Percentiles rank a stretch among this genome's conserved stretches.
These are phyloP conservation scores for Hortaea sp. DNA, from an alignment of 2,329 filamentous ascomycete genomes.

Conservation along the genomic window DNA sequence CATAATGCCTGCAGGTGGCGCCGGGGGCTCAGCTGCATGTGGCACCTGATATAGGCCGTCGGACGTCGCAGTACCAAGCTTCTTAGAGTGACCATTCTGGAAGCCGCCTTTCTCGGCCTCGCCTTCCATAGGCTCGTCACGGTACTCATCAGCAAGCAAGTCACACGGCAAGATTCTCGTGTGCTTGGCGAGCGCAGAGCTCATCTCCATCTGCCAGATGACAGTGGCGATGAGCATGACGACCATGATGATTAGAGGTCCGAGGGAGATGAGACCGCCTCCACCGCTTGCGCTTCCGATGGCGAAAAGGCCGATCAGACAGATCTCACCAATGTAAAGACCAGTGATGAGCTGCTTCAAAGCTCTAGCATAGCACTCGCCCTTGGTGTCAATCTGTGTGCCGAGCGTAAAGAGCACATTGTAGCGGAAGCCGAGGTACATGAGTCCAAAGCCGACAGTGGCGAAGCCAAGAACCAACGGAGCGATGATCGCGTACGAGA, in stretches of 20 bases:
- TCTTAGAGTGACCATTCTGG: background rate
- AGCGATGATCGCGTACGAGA: conserved; percentile 37
- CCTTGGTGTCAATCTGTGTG: conserved; percentile 34
- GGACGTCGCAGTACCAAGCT: background rate
- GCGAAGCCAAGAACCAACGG: conserved; percentile 37
- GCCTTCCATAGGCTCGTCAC: too few species aligned
- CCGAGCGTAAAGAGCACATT: conserved; percentile 39
- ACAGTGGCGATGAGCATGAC: conserved; percentile 30
- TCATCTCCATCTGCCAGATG: conserved; percentile 30
- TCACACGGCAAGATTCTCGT: conserved; percentile 22
- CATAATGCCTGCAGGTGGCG: conserved; percentile 5
- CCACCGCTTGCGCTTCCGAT: conserved; percentile 22
- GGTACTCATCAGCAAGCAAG: conserved; percentile 3
- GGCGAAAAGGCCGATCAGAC: conserved; percentile 37
- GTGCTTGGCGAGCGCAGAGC: conserved; percentile 21
- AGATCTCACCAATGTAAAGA: conserved; percentile 36
- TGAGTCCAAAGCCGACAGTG: conserved; percentile 31
- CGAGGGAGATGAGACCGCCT: conserved; percentile 22
- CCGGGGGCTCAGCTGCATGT: background rate
- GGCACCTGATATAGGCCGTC: conserved; percentile 1
- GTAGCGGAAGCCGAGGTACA: conserved; percentile 39
- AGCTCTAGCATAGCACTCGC: conserved; percentile 33
- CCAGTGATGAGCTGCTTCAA: conserved; percentile 35
- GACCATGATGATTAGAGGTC: conserved; percentile 32
- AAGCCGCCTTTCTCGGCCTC: too few species aligned